phyloP scores from a whole-genome alignment of 1,284 basidiomycete species.

The Uromyces viciae-fabae region DNA sequence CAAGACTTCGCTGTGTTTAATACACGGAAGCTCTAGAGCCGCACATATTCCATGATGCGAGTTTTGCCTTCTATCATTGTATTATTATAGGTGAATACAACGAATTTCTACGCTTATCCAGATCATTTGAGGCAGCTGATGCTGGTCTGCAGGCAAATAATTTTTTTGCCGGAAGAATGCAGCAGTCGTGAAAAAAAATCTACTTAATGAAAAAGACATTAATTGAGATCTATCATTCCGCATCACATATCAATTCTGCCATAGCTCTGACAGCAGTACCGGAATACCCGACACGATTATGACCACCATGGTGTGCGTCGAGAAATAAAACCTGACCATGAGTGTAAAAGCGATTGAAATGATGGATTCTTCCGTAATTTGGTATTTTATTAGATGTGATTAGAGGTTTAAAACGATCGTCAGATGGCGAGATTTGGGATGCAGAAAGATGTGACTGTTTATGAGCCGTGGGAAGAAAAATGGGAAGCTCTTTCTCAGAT shows the following conservation, averaged over 20 bases:
- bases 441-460: slow-evolving; percentile 17
- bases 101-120: too few relatives aligned
- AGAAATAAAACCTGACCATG: slow-evolving; percentile 5
- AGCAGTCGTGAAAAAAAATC: not conserved
- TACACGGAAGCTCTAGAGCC: too few relatives aligned
- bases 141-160: not conserved
- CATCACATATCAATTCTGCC: slow-evolving; percentile 22
- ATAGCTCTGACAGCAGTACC: slow-evolving; percentile 21
- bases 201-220: not conserved
- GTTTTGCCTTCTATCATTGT: too few relatives aligned
- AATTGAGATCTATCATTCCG: not conserved
- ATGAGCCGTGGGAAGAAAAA: not conserved
- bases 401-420: not conserved
- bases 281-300: slow-evolving; percentile 31
- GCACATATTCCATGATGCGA: too few relatives aligned
- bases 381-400: slow-evolving; percentile 1
- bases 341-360: not conserved
- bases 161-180: not conserved
- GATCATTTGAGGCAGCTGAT: too few relatives aligned
- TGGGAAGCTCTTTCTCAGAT: not conserved
- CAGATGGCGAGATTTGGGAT: not conserved
- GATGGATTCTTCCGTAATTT: slow-evolving; percentile 23
- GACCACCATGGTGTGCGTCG: slow-evolving; percentile 14
- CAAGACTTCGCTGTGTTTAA: too few relatives aligned
- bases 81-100: too few relatives aligned